Conservation (phyloP, 257 asterid genomes). For the Solanum appendiculatum region DNA sequence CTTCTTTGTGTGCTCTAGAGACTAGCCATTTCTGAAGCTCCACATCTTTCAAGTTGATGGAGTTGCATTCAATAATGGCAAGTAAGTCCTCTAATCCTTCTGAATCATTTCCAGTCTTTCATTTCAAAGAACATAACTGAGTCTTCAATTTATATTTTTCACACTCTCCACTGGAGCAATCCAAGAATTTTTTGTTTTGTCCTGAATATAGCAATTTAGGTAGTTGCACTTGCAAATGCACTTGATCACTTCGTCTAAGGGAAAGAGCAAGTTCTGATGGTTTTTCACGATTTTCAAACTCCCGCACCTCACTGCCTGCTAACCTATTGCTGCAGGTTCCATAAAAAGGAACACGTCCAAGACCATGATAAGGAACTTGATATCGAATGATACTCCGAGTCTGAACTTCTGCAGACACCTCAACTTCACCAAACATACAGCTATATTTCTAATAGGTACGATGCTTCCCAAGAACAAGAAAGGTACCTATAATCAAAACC, state of each 20-base stretch:
- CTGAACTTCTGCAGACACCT: slow-evolving; percentile 17
- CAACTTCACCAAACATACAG: slow-evolving; percentile 24
- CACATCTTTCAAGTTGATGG: neutral
- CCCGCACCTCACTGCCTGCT: slow-evolving; percentile 22
- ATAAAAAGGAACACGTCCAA: slow-evolving; percentile 21
- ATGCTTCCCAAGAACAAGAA: slow-evolving; percentile 2
- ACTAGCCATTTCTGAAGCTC: slow-evolving; percentile 15
- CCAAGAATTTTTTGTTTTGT: slow-evolving; percentile 4
- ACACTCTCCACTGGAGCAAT: slow-evolving; percentile 10
- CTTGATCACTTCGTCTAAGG: slow-evolving; percentile 5
- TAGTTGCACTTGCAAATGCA: neutral
- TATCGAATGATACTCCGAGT: slow-evolving; percentile 6
- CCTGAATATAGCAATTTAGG: slow-evolving; percentile 7
- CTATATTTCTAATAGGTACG: slow-evolving; percentile 10
- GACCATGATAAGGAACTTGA: slow-evolving; percentile 14
- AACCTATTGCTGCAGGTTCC: slow-evolving; percentile 16
- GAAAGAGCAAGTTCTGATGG: neutral
- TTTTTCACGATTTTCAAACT: slow-evolving; percentile 14
- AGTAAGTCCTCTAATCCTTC: neutral
- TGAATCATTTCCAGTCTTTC: neutral
- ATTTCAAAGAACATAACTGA: slow-evolving; percentile 1
- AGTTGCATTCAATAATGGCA: neutral
- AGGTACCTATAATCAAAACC: slow-evolving; percentile 17
- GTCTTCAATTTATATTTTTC: slow-evolving; percentile 10
- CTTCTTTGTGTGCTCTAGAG: slow-evolving; percentile 16